A percentile compares a stretch with the other conserved stretches of the same genome.
Conservation (phyloP, 2,329 filamentous ascomycete genomes). For the Clonostachys byssicola region DNA sequence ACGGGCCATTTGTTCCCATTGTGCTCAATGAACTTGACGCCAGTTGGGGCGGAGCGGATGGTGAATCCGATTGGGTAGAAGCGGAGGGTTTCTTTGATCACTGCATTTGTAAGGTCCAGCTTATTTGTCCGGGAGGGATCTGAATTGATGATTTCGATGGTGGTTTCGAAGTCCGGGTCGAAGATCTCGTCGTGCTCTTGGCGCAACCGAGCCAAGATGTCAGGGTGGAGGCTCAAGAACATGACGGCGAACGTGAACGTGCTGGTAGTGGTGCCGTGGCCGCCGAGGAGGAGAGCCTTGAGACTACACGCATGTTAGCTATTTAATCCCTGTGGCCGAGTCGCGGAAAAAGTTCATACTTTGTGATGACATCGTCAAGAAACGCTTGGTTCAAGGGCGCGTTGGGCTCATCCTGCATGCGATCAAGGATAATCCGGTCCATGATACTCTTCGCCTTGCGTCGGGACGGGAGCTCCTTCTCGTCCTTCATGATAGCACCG, state of each 20-base stretch:
- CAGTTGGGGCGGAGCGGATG: slow-evolving; percentile 22
- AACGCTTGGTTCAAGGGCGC: slow-evolving; percentile 7
- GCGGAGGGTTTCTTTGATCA: slow-evolving; percentile 49
- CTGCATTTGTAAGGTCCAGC: slow-evolving; percentile 45
- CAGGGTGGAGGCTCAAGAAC: slow-evolving; percentile 12
- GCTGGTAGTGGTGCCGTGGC: slow-evolving; percentile 12
- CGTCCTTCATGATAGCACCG: slow-evolving; percentile 4
- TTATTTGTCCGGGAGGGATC: slow-evolving; percentile 40
- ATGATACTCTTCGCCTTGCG: slow-evolving; percentile 8
- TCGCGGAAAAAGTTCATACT: background rate
- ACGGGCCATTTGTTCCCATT: slow-evolving; percentile 30
- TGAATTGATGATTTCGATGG: slow-evolving; percentile 24
- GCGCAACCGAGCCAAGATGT: slow-evolving; percentile 12
- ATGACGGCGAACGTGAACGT: slow-evolving; percentile 7
- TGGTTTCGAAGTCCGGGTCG: slow-evolving; percentile 16
- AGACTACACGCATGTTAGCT: slow-evolving; percentile 3
- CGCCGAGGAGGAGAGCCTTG: slow-evolving; percentile 14
- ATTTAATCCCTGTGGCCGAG: background rate
- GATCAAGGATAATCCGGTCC: slow-evolving; percentile 11
- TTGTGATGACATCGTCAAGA: slow-evolving; percentile 6
- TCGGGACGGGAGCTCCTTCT: slow-evolving; percentile 5
- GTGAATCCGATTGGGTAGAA: slow-evolving; percentile 42
- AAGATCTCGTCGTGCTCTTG: slow-evolving; percentile 19
- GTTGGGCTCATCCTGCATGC: slow-evolving; percentile 5
- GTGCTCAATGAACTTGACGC: slow-evolving; percentile 27